Evolutionary conservation across 139 green algal species (phyloP).

Genomic region (Trebouxia sp.): DNA sequence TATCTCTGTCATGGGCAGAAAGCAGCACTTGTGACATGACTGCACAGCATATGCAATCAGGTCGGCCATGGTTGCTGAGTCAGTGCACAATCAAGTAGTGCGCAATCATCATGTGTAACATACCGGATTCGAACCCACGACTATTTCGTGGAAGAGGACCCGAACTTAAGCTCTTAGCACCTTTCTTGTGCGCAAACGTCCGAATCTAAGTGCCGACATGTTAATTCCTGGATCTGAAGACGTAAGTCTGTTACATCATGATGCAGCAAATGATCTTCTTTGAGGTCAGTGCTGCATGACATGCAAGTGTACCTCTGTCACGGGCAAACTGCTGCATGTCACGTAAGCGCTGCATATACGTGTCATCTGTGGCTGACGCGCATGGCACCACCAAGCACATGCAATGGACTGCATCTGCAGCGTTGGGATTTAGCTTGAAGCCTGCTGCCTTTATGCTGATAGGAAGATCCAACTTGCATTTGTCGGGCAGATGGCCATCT

Average conservation of each 20-base stretch:
- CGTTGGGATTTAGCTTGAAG: neutral
- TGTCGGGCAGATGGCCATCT: neutral
- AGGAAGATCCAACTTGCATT: neutral
- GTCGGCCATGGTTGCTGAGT: too few species aligned
- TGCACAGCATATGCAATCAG: too few species aligned
- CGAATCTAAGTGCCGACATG: neutral
- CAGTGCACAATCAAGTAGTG: too few species aligned
- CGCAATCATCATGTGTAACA: too few species aligned
- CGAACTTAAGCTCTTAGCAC: neutral
- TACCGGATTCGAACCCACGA: too few species aligned
- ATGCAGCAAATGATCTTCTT: neutral
- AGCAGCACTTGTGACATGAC: too few species aligned
- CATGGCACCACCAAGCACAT: constrained; percentile 19
- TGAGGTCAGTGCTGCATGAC: neutral
- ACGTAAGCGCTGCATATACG: constrained; percentile 6
- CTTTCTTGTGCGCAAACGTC: neutral
- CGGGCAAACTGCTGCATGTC: constrained; percentile 7
- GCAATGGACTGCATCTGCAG: constrained; percentile 10
- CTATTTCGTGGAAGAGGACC: too few species aligned
- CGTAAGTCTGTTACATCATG: too few species aligned
- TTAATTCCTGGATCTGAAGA: too few species aligned
- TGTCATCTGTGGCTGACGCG: neutral
- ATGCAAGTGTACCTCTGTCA: neutral
- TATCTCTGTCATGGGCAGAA: too few species aligned
- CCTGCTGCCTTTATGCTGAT: neutral